Evolutionary conservation across 768 basidiomycete species (phyloP).

Genomic region (Leccinum ochraceum): DNA sequence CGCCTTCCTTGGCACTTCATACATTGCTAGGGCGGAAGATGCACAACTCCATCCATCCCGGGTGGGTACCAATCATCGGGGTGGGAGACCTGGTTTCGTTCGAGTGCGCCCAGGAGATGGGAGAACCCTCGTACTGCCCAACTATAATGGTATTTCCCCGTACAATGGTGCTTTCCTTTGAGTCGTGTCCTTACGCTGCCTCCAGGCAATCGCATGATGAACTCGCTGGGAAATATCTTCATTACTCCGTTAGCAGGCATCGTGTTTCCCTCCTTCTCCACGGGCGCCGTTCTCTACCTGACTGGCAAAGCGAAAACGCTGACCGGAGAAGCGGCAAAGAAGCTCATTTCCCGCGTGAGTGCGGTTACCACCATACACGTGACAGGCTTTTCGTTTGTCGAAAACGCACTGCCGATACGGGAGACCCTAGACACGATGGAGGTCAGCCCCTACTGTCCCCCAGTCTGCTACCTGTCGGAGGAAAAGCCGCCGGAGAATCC

Average conservation of each 20-base stretch:
- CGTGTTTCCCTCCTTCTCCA: constrained; percentile 54
- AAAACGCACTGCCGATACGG: constrained; percentile 55
- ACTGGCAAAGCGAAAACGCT: constrained; percentile 56
- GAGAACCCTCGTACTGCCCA: constrained; percentile 57
- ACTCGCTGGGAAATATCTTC: constrained; percentile 63
- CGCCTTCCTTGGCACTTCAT: constrained; percentile 56
- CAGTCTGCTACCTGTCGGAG: constrained; percentile 51
- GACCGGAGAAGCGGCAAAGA: constrained; percentile 47
- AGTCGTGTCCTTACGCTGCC: background rate
- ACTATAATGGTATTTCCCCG: constrained; percentile 49
- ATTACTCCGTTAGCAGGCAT: constrained; percentile 56
- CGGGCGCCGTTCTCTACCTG: constrained; percentile 58
- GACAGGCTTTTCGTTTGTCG: constrained; percentile 54
- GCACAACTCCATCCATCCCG: constrained; percentile 51
- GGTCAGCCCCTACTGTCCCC: constrained; percentile 59
- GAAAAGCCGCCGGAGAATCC: constrained; percentile 36
- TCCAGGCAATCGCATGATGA: constrained; percentile 62
- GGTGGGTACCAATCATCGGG: constrained; percentile 63
- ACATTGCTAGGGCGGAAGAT: constrained; percentile 42
- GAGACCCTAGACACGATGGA: constrained; percentile 34
- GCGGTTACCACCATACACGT: constrained; percentile 48
- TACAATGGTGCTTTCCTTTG: background rate
- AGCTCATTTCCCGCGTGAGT: constrained; percentile 51
- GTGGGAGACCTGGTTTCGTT: constrained; percentile 61
- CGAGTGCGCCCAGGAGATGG: constrained; percentile 58